Percentiles rank a stretch among this genome's conserved stretches.
phyloP scores from a whole-genome alignment of 768 basidiomycete genomes.

The Podaxis pistillaris region DNA sequence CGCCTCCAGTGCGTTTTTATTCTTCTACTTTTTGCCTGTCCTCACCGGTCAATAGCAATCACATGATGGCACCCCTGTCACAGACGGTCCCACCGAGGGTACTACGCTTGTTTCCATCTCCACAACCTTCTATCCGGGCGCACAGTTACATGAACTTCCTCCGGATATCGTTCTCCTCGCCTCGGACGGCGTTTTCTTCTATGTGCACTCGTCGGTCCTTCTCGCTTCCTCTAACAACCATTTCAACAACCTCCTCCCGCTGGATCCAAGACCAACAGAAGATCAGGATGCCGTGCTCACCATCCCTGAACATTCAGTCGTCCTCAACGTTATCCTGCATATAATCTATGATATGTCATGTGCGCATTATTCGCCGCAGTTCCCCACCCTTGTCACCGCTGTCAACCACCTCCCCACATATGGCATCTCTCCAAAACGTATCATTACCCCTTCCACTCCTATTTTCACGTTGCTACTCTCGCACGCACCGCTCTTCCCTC shows the following conservation, averaged over 20 bases:
- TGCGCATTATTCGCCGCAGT: constrained; percentile 69
- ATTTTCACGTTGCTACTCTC: constrained; percentile 62
- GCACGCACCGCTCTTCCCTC: constrained; percentile 63
- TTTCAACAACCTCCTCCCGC: constrained; percentile 59
- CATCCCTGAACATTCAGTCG: constrained; percentile 55
- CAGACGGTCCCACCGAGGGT: constrained; percentile 32
- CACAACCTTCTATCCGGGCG: constrained; percentile 77
- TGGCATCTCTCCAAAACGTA: constrained; percentile 51
- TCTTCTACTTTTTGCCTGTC: background rate
- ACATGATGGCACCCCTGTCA: constrained; percentile 41
- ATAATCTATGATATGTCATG: constrained; percentile 70
- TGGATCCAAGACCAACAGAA: constrained; percentile 32
- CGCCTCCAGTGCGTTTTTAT: constrained; percentile 53
- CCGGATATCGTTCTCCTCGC: constrained; percentile 69
- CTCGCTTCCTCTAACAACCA: constrained; percentile 59
- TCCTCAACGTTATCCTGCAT: constrained; percentile 75
- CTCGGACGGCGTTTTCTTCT: constrained; percentile 81
- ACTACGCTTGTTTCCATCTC: constrained; percentile 69
- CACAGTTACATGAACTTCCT: constrained; percentile 50
- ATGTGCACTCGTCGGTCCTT: constrained; percentile 64
- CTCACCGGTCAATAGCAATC: constrained; percentile 35
- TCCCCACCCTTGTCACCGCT: constrained; percentile 54
- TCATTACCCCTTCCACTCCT: constrained; percentile 50
- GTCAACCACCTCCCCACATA: constrained; percentile 58
- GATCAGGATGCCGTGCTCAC: constrained; percentile 56